These are phyloP conservation scores for Cunninghamia lanceolata DNA, from an alignment of 75 land plant genomes.

Conservation along the genomic window DNA sequence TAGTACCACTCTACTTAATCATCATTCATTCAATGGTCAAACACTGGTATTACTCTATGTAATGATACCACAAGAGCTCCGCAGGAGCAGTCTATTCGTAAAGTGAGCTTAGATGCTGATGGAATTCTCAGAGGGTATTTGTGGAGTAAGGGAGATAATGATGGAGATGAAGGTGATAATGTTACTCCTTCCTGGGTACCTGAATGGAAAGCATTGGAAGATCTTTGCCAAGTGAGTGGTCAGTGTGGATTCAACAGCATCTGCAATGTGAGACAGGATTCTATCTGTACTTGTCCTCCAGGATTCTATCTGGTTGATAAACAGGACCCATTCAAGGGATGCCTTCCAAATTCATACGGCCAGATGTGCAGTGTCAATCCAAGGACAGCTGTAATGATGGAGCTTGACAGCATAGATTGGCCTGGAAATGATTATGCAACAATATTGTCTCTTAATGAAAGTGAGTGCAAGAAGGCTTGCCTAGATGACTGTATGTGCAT, in stretches of 20 bases:
- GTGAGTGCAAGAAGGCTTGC: not conserved
- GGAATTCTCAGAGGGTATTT: slow-evolving; percentile 39
- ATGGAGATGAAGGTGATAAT: not conserved
- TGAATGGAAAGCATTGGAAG: slow-evolving; percentile 51
- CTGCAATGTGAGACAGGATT: not conserved
- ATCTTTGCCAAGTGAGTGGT: slow-evolving; percentile 55
- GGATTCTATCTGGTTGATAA: not conserved
- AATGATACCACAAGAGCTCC: slow-evolving; percentile 26
- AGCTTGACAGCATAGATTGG: not conserved
- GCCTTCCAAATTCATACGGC: not conserved
- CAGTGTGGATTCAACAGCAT: slow-evolving; percentile 41
- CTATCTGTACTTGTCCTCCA: not conserved
- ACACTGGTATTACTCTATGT: slow-evolving; percentile 27
- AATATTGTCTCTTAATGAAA: not conserved
- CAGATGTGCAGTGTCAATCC: not conserved
- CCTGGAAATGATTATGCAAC: not conserved
- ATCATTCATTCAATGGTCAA: too few species aligned
- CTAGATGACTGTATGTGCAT: not conserved
- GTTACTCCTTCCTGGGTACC: slow-evolving; percentile 22
- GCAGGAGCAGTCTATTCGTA: slow-evolving; percentile 16
- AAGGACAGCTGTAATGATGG: not conserved
- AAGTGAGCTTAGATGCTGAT: slow-evolving; percentile 36
- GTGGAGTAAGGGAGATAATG: slow-evolving; percentile 7
- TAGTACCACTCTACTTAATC: slow-evolving; percentile 37
- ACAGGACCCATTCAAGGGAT: not conserved